A percentile compares a stretch with the other conserved stretches of the same genome.
phyloP scores from a whole-genome alignment of 805 yeast genomes.

The Candida lessepsii region DNA sequence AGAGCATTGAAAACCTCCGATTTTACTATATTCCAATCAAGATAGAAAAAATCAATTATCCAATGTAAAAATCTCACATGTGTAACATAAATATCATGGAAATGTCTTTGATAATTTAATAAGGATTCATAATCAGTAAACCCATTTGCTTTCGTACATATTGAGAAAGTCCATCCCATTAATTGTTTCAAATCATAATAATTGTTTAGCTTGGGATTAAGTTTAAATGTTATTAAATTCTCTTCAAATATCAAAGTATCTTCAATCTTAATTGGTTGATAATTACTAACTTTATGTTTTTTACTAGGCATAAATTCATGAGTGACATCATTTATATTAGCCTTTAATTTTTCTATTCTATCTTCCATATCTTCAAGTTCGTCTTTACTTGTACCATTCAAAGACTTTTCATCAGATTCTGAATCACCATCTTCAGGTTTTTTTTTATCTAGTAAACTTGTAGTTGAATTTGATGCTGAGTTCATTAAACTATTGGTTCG shows the following conservation, averaged over 20 bases:
- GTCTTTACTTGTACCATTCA: too few relatives aligned
- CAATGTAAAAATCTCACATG: conserved; percentile 1
- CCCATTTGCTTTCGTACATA: too few relatives aligned
- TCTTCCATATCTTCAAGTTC: background rate
- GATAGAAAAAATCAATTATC: conserved; percentile 3
- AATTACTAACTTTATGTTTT: background rate
- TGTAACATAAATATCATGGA: conserved; percentile 2
- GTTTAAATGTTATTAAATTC: conserved; percentile 20
- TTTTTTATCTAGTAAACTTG: too few relatives aligned
- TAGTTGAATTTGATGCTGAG: too few relatives aligned
- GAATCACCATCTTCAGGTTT: too few relatives aligned
- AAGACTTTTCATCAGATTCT: conserved; percentile 2
- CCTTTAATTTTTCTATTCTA: background rate
- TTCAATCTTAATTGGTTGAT: background rate
- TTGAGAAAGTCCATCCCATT: conserved; percentile 35
- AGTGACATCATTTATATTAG: background rate
- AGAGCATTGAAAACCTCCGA: background rate
- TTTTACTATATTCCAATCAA: background rate
- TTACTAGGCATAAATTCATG: conserved; percentile 1
- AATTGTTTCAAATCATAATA: conserved; percentile 30
- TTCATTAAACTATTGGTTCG: too few relatives aligned
- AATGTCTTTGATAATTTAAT: background rate
- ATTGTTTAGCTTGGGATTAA: conserved; percentile 21
- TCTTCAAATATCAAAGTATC: conserved; percentile 31
- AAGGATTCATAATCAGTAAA: background rate